phyloP scores from a whole-genome alignment of 129 eudicot genomes.

The Tanacetum coccineum region DNA sequence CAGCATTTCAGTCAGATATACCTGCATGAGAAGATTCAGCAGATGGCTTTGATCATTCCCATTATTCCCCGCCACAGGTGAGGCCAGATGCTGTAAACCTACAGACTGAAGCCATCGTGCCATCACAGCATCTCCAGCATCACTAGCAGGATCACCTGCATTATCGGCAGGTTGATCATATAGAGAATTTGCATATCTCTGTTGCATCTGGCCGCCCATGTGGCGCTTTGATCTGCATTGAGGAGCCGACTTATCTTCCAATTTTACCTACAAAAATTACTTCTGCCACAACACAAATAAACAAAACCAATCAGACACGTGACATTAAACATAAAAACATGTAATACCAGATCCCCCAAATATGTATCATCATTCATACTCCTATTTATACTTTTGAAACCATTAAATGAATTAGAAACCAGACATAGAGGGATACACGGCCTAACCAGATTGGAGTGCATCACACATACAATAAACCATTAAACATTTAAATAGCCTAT shows the following conservation, averaged over 20 bases:
- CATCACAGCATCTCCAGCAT: constrained; percentile 97
- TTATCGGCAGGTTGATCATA: constrained; percentile 68
- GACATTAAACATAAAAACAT: neutral
- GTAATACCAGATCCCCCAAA: constrained; percentile 14
- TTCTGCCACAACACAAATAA: constrained; percentile 12
- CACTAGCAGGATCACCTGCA: constrained; percentile 40
- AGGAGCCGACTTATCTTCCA: constrained; percentile 69
- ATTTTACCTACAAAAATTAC: constrained; percentile 13
- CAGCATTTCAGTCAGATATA: too few species aligned
- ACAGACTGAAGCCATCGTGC: constrained; percentile 99
- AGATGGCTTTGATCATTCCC: constrained; percentile 59
- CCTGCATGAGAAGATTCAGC: constrained; percentile 97
- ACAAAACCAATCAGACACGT: too few species aligned
- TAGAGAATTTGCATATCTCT: constrained; percentile 88
- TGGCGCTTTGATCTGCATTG: constrained; percentile 98
- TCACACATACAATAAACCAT: too few species aligned
- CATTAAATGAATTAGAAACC: too few species aligned
- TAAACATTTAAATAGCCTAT: too few species aligned
- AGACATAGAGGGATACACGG: too few species aligned
- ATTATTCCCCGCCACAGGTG: constrained; percentile 69
- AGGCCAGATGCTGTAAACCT: constrained; percentile 99
- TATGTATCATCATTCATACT: too few species aligned
- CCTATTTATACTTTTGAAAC: too few species aligned
- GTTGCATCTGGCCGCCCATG: constrained; percentile 99
- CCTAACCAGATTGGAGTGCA: too few species aligned